These are phyloP conservation scores for Fusarium decemcellulare DNA, from an alignment of 2,329 filamentous ascomycete species.

Conservation along the genomic window DNA sequence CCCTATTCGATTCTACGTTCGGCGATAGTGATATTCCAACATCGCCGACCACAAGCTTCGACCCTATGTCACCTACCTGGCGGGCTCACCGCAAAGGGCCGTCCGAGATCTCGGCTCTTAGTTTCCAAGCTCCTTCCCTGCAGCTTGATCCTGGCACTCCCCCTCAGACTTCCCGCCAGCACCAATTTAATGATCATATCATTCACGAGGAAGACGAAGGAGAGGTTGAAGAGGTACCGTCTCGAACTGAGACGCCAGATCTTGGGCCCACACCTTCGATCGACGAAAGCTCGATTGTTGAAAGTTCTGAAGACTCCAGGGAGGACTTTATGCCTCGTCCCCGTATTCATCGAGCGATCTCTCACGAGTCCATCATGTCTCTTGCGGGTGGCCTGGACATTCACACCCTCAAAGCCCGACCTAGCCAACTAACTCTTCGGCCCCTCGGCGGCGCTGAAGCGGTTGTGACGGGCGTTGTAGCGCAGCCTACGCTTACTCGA, in stretches of 20 bases:
- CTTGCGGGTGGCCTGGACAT: slow-evolving; percentile 91
- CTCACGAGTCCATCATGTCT: slow-evolving; percentile 92
- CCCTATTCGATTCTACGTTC: slow-evolving; percentile 82
- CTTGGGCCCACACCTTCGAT: slow-evolving; percentile 48
- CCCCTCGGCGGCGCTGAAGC: slow-evolving; percentile 69
- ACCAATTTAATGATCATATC: slow-evolving; percentile 46
- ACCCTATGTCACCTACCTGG: slow-evolving; percentile 76
- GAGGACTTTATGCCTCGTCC: slow-evolving; percentile 57
- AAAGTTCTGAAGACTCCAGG: slow-evolving; percentile 49
- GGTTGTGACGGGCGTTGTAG: slow-evolving; percentile 71
- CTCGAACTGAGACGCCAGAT: slow-evolving; percentile 43
- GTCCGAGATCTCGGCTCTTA: slow-evolving; percentile 69
- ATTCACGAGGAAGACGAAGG: slow-evolving; percentile 59
- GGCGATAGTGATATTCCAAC: slow-evolving; percentile 76
- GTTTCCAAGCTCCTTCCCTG: slow-evolving; percentile 57
- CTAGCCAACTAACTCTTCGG: slow-evolving; percentile 78
- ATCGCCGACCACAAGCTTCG: slow-evolving; percentile 84
- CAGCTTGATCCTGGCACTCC: slow-evolving; percentile 53
- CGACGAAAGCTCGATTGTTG: slow-evolving; percentile 53
- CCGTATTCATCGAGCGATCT: slow-evolving; percentile 75
- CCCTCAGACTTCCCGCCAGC: slow-evolving; percentile 36
- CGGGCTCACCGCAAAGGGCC: slow-evolving; percentile 67
- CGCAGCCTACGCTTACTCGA: slow-evolving; percentile 69
- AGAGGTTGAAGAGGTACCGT: slow-evolving; percentile 35
- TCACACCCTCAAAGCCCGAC: slow-evolving; percentile 82